Percentiles rank a stretch among this genome's conserved stretches.
These are phyloP conservation scores for Gossypium lobatum DNA, from an alignment of 441 rosid genomes.

Conservation along the genomic window DNA sequence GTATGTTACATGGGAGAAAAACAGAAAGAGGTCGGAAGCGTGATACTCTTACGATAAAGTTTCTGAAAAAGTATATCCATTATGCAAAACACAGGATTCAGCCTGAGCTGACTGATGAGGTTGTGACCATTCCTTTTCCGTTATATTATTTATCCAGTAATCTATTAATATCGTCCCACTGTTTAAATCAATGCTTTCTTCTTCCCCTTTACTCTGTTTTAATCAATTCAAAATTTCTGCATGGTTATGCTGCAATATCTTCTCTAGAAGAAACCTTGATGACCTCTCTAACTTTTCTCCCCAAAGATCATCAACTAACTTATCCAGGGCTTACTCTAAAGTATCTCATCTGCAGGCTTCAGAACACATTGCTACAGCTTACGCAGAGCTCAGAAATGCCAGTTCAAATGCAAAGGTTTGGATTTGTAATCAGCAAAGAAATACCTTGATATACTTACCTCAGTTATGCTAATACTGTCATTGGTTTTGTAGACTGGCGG, in stretches of 20 bases:
- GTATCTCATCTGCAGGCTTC: slow-evolving; percentile 54
- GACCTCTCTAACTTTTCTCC: background rate
- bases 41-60: slow-evolving; percentile 74
- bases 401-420: slow-evolving; percentile 78
- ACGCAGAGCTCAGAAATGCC: slow-evolving; percentile 85
- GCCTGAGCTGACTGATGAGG: slow-evolving; percentile 95
- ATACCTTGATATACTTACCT: background rate
- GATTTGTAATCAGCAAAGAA: background rate
- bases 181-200: background rate
- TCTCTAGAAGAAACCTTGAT: background rate
- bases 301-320: background rate
- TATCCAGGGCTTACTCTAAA: slow-evolving; percentile 2
- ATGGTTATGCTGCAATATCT: background rate
- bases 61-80: slow-evolving; percentile 92
- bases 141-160: background rate
- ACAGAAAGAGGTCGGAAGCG: slow-evolving; percentile 61
- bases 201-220: background rate
- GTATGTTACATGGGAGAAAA: slow-evolving; percentile 85
- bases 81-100: slow-evolving; percentile 93
- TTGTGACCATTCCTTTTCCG: slow-evolving; percentile 13
- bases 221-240: background rate
- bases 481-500: slow-evolving; percentile 70
- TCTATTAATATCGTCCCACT: background rate
- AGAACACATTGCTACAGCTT: slow-evolving; percentile 82
- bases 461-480: too few species aligned